Evolutionary conservation across 2,329 filamentous ascomycete species (phyloP).

Genomic region (Ambrosiella cleistominuta): DNA sequence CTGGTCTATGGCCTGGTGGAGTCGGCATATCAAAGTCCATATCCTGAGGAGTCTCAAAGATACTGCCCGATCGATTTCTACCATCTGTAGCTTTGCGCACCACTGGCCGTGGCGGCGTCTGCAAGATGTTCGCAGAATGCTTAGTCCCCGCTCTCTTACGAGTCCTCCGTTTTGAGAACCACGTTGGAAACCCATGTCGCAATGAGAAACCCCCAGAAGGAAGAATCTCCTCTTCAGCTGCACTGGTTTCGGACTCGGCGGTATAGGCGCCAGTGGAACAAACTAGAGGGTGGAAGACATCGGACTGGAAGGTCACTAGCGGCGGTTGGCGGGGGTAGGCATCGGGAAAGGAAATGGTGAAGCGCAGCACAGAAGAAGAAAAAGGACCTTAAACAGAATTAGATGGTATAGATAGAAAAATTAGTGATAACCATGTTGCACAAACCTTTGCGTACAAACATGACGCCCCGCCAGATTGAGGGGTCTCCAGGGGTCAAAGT

Average conservation of each 20-base stretch:
- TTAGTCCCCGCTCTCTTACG: slow-evolving; percentile 22
- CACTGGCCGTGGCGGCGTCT: slow-evolving; percentile 11
- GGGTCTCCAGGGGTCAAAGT: slow-evolving; percentile 67
- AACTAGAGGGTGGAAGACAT: slow-evolving; percentile 88
- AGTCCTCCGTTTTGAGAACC: slow-evolving; percentile 53
- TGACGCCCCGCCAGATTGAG: slow-evolving; percentile 70
- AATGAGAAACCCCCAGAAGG: slow-evolving; percentile 83
- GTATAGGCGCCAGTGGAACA: slow-evolving; percentile 88
- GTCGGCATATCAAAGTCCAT: slow-evolving; percentile 4
- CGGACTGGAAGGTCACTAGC: slow-evolving; percentile 71
- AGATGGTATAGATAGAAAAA: not conserved
- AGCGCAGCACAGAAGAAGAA: slow-evolving; percentile 68
- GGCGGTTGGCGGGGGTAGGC: slow-evolving; percentile 66
- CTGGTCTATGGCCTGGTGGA: slow-evolving; percentile 17
- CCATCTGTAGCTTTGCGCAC: slow-evolving; percentile 4
- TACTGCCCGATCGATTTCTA: slow-evolving; percentile 2
- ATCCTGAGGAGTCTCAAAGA: slow-evolving; percentile 10
- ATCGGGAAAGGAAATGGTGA: slow-evolving; percentile 74
- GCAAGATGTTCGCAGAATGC: slow-evolving; percentile 7
- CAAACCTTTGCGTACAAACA: slow-evolving; percentile 77
- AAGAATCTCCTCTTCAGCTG: slow-evolving; percentile 64
- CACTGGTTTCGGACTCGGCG: slow-evolving; percentile 55
- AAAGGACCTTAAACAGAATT: slow-evolving; percentile 52
- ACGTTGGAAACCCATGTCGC: slow-evolving; percentile 74
- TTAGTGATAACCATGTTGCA: not conserved